Evolutionary conservation across 768 basidiomycete genomes (phyloP), one percentile per base, ranked within the genome.

Genomic region (Mycena vitilis): DNA sequence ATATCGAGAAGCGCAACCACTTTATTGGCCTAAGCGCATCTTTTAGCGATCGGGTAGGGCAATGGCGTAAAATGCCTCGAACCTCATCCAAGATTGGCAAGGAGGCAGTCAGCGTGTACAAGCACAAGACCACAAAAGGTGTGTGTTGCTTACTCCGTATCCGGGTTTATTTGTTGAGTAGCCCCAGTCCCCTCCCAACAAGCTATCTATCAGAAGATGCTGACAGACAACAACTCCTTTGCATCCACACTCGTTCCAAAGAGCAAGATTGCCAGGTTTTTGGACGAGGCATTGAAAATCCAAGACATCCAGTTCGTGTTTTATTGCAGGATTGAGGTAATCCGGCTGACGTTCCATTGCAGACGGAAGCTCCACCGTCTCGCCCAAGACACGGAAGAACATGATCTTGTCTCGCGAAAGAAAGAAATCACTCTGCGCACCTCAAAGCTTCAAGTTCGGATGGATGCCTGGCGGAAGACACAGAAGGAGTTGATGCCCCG

Each of bases 1-100:
- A 61, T 34, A 5, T 53, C 4, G 60, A 61, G 15, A 61, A 61
- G 51, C 60, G 60, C 8, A 48, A 61, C 10, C 60, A 61, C 40
- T 61, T 40, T 16, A 61, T 61, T 34, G 36, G 47, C 8, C 47
- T 60, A n/a, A 47, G 42, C 7, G 15, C 38, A 8, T 60, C 59
- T 9, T 60, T 60, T 12, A 23, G 34, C 5, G 44, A 58, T 23
- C 57, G 44, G 5, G 22, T 58, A 4, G 4, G 5, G 0, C 1
- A 45, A 18, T 58, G 57, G 57, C 42, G 47, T 25, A 34, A 40
- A 20, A 58, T 44, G 40, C 18, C 38, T 13, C 22, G 57, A 11
- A 45, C 10, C 20, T 11, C 57, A 11, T 9, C 4, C 13, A 58
- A 58, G 20, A 8, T 11, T 2, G 61, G 51, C 15, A 62, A 62